Evolutionary conservation across 768 basidiomycete genomes (phyloP), one percentile per base, ranked within the genome.

Genomic region (Trametes coccinea): DNA sequence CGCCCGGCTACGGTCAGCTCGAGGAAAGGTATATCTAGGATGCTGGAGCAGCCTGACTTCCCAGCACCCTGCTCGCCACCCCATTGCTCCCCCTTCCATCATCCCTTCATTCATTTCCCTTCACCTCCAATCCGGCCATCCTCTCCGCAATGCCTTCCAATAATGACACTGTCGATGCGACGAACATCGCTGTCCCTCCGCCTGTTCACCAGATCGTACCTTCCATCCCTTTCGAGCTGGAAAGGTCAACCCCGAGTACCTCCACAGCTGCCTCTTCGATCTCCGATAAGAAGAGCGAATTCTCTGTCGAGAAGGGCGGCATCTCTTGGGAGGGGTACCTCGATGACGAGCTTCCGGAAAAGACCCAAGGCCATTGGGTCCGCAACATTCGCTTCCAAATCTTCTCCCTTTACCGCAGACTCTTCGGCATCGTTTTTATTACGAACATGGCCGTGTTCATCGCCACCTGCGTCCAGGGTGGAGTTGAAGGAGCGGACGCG

Each of bases 381-480:
- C 81, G 81, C 40, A 82, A 84, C 66, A 67, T 84, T 37, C 81
- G 83, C 44, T 79, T 83, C 67, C 79, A 79, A 57, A 67, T 84
- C 57, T 81, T 83, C 70, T 76, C 77, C 8, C 73, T 84, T 4
- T 84, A 84, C 66, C 74, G 83, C 51, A 76, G 79, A 56, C 76
- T 82, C 1, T 84, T 84, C 72, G 74, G 77, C 8, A 68, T 84
- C 45, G 78, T 83, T 41, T 83, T 84, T 70, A 65, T 74, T 52
- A 72, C 75, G 47, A 84, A 84, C 70, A 62, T 84, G 56, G 75
- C 74, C 45, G 72, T 80, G 1, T 78, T 84, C 66, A 74, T 84
- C 48, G 74, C 68, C 11, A 68, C 78, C 39, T 64, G 78, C 43
- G 75, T 72, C 17, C 72, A 71, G 31, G 73, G 74, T 5, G 69